A percentile compares a stretch with the other conserved stretches of the same genome.
phyloP scores from a whole-genome alignment of 805 yeast genomes.

The Hanseniaspora guilliermondii region DNA sequence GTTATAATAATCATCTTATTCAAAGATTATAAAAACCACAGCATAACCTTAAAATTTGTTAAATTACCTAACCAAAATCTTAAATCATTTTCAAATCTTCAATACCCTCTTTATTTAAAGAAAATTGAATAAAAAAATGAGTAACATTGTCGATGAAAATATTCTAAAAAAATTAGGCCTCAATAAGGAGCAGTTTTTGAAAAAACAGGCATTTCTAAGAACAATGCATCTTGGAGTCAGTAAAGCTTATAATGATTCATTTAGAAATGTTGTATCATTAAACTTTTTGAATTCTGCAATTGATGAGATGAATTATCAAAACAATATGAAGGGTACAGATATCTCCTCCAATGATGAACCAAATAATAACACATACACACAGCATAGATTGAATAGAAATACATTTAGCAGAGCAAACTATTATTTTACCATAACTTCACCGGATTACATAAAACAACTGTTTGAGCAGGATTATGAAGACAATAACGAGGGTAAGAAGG shows the following conservation, averaged over 20 bases:
- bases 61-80: too few species aligned
- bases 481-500: slow-evolving; percentile 21
- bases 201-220: neutral
- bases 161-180: neutral
- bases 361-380: slow-evolving; percentile 25
- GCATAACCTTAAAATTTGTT: too few species aligned
- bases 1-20: too few species aligned
- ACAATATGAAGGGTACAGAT: slow-evolving; percentile 8
- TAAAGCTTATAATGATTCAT: neutral
- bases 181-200: neutral
- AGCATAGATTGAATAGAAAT: slow-evolving; percentile 23
- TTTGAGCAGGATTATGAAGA: slow-evolving; percentile 9
- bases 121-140: too few species aligned
- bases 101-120: too few species aligned
- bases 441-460: slow-evolving; percentile 7
- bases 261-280: slow-evolving; percentile 1
- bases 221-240: neutral
- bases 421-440: slow-evolving; percentile 9
- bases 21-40: too few species aligned
- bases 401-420: slow-evolving; percentile 9
- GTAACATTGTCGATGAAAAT: neutral
- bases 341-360: slow-evolving; percentile 23
- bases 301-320: neutral
- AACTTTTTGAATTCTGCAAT: neutral
- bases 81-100: too few species aligned